phyloP scores from a whole-genome alignment of 1,284 basidiomycete genomes.

The Austropuccinia psidii region DNA sequence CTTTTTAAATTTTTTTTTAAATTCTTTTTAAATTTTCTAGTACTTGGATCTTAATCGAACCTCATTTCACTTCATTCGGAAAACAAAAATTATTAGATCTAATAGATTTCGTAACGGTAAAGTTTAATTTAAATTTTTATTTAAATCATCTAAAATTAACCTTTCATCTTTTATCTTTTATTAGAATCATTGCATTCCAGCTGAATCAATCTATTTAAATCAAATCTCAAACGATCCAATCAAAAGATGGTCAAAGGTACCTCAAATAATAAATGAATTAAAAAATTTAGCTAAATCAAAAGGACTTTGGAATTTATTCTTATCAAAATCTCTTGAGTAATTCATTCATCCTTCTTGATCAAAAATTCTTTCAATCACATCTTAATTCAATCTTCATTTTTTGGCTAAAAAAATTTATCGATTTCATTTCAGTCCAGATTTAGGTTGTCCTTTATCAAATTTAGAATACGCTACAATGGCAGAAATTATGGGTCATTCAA shows the following conservation, averaged over 20 bases:
- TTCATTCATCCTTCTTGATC: not conserved
- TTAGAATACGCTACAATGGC: slow-evolving; percentile 98
- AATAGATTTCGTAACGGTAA: slow-evolving; percentile 72
- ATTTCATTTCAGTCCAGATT: slow-evolving; percentile 48
- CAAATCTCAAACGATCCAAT: slow-evolving; percentile 71
- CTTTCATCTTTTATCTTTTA: slow-evolving; percentile 34
- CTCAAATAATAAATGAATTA: slow-evolving; percentile 72
- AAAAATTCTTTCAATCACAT: not conserved
- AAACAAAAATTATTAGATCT: slow-evolving; percentile 77
- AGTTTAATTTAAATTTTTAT: not conserved
- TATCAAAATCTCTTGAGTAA: slow-evolving; percentile 87
- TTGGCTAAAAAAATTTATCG: not conserved
- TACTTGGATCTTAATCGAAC: slow-evolving; percentile 52
- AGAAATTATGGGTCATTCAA: slow-evolving; percentile 78
- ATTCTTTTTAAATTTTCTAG: not conserved
- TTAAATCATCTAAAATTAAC: not conserved
- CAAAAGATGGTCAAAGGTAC: slow-evolving; percentile 73
- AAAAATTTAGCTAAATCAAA: slow-evolving; percentile 77
- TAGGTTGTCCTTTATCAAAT: slow-evolving; percentile 81
- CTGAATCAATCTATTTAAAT: slow-evolving; percentile 65
- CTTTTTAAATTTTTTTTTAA: too few relatives aligned
- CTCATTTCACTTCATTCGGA: slow-evolving; percentile 67
- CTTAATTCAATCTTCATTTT: not conserved
- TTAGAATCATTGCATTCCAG: slow-evolving; percentile 79
- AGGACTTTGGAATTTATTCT: slow-evolving; percentile 94